A percentile compares a stretch with the other conserved stretches of the same genome.
phyloP scores from a whole-genome alignment of 805 yeast species.

The Pichia nanzhaoensis region DNA sequence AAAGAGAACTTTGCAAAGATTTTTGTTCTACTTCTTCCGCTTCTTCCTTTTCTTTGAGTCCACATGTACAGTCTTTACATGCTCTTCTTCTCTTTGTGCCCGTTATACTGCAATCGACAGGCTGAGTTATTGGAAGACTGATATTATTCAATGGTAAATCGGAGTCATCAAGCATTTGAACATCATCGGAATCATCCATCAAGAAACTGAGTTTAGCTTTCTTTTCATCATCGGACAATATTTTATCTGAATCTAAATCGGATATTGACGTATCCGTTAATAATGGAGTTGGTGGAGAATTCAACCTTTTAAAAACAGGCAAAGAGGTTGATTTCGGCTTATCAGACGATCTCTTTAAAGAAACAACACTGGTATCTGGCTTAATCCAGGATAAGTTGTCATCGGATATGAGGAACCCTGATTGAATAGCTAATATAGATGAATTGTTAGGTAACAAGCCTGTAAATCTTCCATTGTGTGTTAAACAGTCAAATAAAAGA shows the following conservation, averaged over 20 bases:
- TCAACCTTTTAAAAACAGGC: constrained; percentile 29
- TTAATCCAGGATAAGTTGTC: constrained; percentile 47
- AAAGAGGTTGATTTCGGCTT: constrained; percentile 4
- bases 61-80: constrained; percentile 97
- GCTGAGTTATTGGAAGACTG: constrained; percentile 40
- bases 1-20: constrained; percentile 37
- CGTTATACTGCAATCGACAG: constrained; percentile 43
- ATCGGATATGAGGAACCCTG: constrained; percentile 48
- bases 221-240: constrained; percentile 34
- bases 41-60: constrained; percentile 83
- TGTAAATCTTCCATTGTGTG: constrained; percentile 38
- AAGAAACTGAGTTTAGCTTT: constrained; percentile 48
- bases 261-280: constrained; percentile 41
- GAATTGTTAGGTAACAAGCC: constrained; percentile 50
- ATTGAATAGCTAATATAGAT: constrained; percentile 55
- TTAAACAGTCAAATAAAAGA: constrained; percentile 35
- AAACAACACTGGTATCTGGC: constrained; percentile 32
- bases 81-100: constrained; percentile 78
- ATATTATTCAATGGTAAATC: constrained; percentile 37
- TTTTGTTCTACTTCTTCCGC: constrained; percentile 43
- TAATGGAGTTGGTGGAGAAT: constrained; percentile 31
- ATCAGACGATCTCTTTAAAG: constrained; percentile 16
- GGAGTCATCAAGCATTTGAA: constrained; percentile 21
- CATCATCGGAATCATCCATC: constrained; percentile 25
- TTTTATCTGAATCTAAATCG: constrained; percentile 32